These are phyloP conservation scores for Laetiporus sulphureus DNA, from an alignment of 1,284 basidiomycete species.

Conservation along the genomic window DNA sequence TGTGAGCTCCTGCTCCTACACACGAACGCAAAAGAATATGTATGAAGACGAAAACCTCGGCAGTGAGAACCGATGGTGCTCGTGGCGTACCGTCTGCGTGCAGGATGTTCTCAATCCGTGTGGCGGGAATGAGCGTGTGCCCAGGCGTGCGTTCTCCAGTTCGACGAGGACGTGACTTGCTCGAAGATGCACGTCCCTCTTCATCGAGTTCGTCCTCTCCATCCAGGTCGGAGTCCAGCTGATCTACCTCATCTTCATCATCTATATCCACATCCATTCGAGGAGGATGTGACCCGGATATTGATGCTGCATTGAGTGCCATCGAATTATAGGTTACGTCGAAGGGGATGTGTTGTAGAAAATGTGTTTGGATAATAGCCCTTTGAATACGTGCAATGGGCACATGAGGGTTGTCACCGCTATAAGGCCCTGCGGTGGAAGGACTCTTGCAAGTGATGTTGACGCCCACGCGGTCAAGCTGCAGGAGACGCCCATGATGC, in stretches of 20 bases:
- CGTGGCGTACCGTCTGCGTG: slow-evolving; percentile 55
- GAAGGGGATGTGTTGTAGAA: too few species aligned
- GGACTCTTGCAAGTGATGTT: too few species aligned
- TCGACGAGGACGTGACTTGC: slow-evolving; percentile 28
- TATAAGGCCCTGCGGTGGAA: too few species aligned
- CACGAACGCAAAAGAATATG: slow-evolving; percentile 27
- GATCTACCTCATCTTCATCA: slow-evolving; percentile 49
- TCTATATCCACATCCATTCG: slow-evolving; percentile 11
- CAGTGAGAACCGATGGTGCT: too few species aligned
- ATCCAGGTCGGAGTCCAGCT: slow-evolving; percentile 57
- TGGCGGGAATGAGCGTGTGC: slow-evolving; percentile 51
- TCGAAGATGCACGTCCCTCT: slow-evolving; percentile 13
- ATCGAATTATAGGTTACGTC: too few species aligned
- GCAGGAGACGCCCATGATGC: too few species aligned
- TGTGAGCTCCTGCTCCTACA: slow-evolving; percentile 38
- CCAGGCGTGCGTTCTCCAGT: slow-evolving; percentile 49
- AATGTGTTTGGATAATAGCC: neutral
- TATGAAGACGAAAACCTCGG: too few species aligned
- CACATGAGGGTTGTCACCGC: neutral
- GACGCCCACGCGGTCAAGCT: too few species aligned
- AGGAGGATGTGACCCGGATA: neutral
- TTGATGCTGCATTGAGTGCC: slow-evolving; percentile 1
- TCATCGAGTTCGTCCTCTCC: slow-evolving; percentile 30
- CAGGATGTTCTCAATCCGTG: slow-evolving; percentile 62
- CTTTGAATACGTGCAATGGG: neutral